Percentiles rank a stretch among this genome's conserved stretches.
Conservation (phyloP, 2,329 filamentous ascomycete genomes). For the Blastomyces parvus region DNA sequence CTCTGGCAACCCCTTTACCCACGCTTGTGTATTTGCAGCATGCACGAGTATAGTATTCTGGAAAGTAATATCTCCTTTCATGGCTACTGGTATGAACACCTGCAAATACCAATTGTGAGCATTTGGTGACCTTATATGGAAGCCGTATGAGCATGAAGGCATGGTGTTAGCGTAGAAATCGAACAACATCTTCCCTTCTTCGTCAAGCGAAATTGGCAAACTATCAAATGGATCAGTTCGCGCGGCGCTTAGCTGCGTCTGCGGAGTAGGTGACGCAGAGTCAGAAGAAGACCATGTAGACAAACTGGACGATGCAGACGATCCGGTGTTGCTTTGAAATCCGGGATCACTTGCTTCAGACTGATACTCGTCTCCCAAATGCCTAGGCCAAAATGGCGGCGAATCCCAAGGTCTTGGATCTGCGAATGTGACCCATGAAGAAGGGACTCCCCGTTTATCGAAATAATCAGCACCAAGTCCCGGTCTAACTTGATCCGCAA, state of each 20-base stretch:
- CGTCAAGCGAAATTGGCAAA: slow-evolving; percentile 26
- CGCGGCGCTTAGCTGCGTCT: slow-evolving; percentile 28
- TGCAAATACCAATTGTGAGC: slow-evolving; percentile 33
- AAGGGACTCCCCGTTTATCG: neutral
- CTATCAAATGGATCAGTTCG: slow-evolving; percentile 32
- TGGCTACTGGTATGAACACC: slow-evolving; percentile 34
- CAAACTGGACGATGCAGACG: neutral
- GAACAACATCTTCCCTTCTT: slow-evolving; percentile 27
- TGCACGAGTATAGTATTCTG: slow-evolving; percentile 33
- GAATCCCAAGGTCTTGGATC: neutral
- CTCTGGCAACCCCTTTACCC: slow-evolving; percentile 29
- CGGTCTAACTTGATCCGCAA: neutral
- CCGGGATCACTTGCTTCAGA: neutral
- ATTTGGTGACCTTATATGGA: slow-evolving; percentile 25
- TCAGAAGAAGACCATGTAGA: slow-evolving; percentile 1
- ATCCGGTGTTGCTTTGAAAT: slow-evolving; percentile 4
- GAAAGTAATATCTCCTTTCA: slow-evolving; percentile 32
- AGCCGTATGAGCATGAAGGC: slow-evolving; percentile 32
- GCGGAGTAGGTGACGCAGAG: slow-evolving; percentile 20
- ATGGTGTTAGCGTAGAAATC: slow-evolving; percentile 35
- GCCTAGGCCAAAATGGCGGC: neutral
- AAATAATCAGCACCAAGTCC: slow-evolving; percentile 1
- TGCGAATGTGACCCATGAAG: neutral
- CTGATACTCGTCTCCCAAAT: neutral
- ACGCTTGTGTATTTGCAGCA: slow-evolving; percentile 31